Evolutionary conservation across 148 eudicot genomes (phyloP), one percentile per base, ranked within the genome.

Genomic region (Polygonum aviculare): DNA sequence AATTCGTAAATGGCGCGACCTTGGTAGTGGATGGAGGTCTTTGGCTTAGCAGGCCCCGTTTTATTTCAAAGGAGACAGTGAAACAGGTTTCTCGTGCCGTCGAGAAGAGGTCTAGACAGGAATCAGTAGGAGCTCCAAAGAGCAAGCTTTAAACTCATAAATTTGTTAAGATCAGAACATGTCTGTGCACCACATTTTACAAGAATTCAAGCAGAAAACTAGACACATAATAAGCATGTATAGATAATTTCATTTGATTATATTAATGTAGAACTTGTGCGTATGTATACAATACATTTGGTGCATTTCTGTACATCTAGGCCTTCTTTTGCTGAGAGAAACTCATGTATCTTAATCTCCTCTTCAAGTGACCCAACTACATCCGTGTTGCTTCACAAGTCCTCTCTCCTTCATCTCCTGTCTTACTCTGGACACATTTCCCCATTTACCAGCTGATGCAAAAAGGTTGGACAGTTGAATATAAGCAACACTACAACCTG

Each of bases 41-140:
- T 3, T 95, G 98, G 97, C 74, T 92, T 79, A 92, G 97, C 86
- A 82, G 78, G 69, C 96, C 97, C 12, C 98, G 98, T 12, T 87
- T 84, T 82, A 62, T 95, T 31, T 62, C 89, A 5, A 95, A 95
- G 80, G 97, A 95, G 52, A 89, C 82, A n/a, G 96, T 95, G 75
- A 90, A 81, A 79, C 84, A 86, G 80, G 81, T 92, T 57, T 95
- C 98, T 50, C 90, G 96, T 14, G 79, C 87, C 4, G 92, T 95
- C 60, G 98, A 95, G 80, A 90, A 80, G 77, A 89, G 82, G 81
- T 87, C 97, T 21, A 90, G 96, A 78, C 47, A 7, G 47, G 47
- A 10, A 44, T 84, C 87, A 14, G 84, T 72, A 44, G 97, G 96
- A 44, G 73, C 90, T 76, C 94, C 94, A 1, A 88, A 82, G 72